phyloP scores from a whole-genome alignment of 2,329 filamentous ascomycete genomes.

The Dactylonectria estremocensis region DNA sequence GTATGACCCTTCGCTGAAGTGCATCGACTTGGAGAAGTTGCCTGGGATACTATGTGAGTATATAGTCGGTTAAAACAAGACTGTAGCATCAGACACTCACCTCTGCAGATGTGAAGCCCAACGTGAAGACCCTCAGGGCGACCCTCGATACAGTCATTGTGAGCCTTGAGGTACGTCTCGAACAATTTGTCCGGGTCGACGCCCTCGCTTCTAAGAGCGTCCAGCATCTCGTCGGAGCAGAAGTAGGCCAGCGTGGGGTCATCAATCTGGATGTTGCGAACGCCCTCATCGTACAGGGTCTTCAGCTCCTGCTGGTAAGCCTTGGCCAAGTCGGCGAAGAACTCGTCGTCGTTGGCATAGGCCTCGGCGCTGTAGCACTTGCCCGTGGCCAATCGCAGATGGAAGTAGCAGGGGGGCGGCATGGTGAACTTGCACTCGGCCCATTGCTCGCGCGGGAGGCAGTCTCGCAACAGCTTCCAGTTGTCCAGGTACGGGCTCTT shows the following conservation, averaged over 20 bases:
- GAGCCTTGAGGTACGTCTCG: slow-evolving; percentile 79
- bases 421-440: slow-evolving; percentile 78
- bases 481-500: slow-evolving; percentile 61
- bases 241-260: slow-evolving; percentile 77
- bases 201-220: slow-evolving; percentile 70
- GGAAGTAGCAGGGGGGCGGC: slow-evolving; percentile 79
- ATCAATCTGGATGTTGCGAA: slow-evolving; percentile 72
- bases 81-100: slow-evolving; percentile 28
- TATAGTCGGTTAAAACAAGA: background rate
- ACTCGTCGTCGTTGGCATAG: slow-evolving; percentile 68
- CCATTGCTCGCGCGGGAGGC: slow-evolving; percentile 71
- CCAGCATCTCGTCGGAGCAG: slow-evolving; percentile 77
- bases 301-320: slow-evolving; percentile 70
- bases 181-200: slow-evolving; percentile 75
- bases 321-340: slow-evolving; percentile 70
- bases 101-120: slow-evolving; percentile 75
- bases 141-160: slow-evolving; percentile 77
- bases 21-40: slow-evolving; percentile 74
- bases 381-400: slow-evolving; percentile 66
- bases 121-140: slow-evolving; percentile 78
- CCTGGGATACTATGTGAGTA: slow-evolving; percentile 60
- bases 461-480: slow-evolving; percentile 56
- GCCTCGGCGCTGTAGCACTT: slow-evolving; percentile 68
- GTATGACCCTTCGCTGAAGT: slow-evolving; percentile 76
- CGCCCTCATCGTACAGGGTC: slow-evolving; percentile 68